Evolutionary conservation across 345 rosid species (phyloP).

Genomic region (Acer yangbiense): DNA sequence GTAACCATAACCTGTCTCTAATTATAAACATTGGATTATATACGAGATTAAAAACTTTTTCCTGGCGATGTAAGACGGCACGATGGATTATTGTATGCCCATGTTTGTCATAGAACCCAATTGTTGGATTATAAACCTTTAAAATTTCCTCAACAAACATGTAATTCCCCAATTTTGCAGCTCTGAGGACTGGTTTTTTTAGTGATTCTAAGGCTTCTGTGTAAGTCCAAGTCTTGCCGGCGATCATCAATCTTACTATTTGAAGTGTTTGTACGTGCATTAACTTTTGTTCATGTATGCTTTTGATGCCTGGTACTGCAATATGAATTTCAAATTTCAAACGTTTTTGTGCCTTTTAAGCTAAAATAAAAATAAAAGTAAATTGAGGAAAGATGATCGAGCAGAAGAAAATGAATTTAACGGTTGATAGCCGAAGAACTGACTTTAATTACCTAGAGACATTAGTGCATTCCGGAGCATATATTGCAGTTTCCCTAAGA

Average conservation of each 20-base stretch:
- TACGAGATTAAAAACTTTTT: slow-evolving; percentile 18
- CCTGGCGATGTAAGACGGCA: slow-evolving; percentile 22
- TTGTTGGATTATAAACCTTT: too few species aligned
- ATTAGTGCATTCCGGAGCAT: neutral
- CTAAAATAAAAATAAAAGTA: too few species aligned
- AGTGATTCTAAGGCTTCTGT: neutral
- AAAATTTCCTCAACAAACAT: neutral
- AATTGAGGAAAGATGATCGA: too few species aligned
- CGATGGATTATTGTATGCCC: neutral
- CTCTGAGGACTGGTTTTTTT: neutral
- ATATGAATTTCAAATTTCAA: too few species aligned
- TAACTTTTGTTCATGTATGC: neutral
- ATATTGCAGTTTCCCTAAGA: neutral
- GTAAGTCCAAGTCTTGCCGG: neutral
- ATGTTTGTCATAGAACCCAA: too few species aligned
- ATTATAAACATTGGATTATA: neutral
- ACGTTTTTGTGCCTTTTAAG: too few species aligned
- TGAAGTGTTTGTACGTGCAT: neutral
- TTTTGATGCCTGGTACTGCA: neutral
- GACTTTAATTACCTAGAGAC: neutral
- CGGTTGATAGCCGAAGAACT: too few species aligned
- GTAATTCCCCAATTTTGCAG: neutral
- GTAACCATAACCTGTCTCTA: accelerated
- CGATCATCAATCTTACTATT: neutral
- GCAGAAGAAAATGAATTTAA: too few species aligned